Base-by-base conservation (phyloP, 2,329 filamentous ascomycete species). In the Monosporascus sp. region DNA sequence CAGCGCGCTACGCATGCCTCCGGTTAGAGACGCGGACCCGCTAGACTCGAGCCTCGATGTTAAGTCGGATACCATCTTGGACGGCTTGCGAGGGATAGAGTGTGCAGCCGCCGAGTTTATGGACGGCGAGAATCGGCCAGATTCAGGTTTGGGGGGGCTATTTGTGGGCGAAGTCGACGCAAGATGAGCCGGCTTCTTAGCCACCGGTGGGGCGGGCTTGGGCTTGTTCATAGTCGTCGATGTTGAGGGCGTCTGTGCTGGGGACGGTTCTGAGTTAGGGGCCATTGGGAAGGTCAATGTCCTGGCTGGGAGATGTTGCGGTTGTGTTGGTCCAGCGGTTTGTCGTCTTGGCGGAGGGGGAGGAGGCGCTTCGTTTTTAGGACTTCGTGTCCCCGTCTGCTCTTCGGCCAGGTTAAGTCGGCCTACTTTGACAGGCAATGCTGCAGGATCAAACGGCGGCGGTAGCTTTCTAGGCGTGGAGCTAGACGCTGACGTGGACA, bases 101-200 rank as follows among this genome's bases (percentile, higher is more conserved):
- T 58, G 62, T 51, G 62, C 67, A 31, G 60, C 54, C 46, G 54
- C 52, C 50, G 63, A 54, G 36, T 60, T 62, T 35, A 55, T 35
- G 20, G 50, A 58, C 44, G 57, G 58, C 35, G 55, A 57, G n/a
- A 60, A 55, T 25, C 54, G 55, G 14, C 47, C 46, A 6, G 50
- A 41, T 18, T 63, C 59, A 7, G 57, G 45, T 27, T 55, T 46
- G 7, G 58, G 57, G 35, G 65, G 60, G 54, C 59, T 68, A 38
- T 52, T 59, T 3, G 65, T 57, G 7, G 68, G 69, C 14, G 63
- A 68, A 15, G 64, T 60, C 11, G 68, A 68, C 17, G 70, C 60
- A 5, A 84, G 73, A 57, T 83, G 80, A 2, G 79, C 74, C 1
- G 85, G 85, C 61, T 88, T 88, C 65, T 76, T 81, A 22, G 84